Evolutionary conservation across 2,329 filamentous ascomycete species (phyloP).

Genomic region (Ascochyta rabiei): DNA sequence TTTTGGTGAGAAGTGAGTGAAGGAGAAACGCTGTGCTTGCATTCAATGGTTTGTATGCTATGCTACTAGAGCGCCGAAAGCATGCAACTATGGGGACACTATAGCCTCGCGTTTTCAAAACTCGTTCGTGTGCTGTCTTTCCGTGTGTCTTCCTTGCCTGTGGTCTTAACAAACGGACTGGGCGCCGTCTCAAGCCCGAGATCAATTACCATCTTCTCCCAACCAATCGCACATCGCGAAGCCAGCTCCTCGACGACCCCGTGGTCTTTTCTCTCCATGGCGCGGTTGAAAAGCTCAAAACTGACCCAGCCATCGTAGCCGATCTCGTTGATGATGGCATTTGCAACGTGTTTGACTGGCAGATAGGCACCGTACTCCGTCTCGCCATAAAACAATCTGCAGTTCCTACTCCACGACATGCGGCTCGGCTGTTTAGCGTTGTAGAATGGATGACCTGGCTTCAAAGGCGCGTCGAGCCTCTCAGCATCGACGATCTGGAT

Average conservation of each 20-base stretch:
- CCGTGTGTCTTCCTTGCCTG: conserved; percentile 5
- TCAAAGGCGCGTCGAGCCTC: conserved; percentile 62
- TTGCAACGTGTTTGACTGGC: conserved; percentile 66
- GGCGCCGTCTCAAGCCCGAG: conserved; percentile 30
- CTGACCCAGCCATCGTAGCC: conserved; percentile 74
- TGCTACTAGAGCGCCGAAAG: background rate
- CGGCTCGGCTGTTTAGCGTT: conserved; percentile 62
- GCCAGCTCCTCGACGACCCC: conserved; percentile 63
- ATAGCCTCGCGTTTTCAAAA: conserved; percentile 13
- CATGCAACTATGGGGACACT: background rate
- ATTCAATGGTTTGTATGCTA: conserved; percentile 3
- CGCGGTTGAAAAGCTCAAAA: conserved; percentile 71
- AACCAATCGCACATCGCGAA: conserved; percentile 56
- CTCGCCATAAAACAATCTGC: conserved; percentile 71
- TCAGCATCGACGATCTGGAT: conserved; percentile 80
- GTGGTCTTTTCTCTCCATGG: conserved; percentile 60
- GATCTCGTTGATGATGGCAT: conserved; percentile 66
- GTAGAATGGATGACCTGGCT: conserved; percentile 64
- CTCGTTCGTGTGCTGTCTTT: conserved; percentile 22
- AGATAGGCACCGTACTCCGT: conserved; percentile 68
- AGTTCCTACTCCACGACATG: conserved; percentile 83
- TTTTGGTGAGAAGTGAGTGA: background rate
- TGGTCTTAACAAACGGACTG: background rate
- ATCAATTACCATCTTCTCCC: conserved; percentile 57
- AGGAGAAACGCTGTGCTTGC: conserved; percentile 10